Evolutionary conservation across 2,329 filamentous ascomycete genomes (phyloP).

Genomic region (Epichloe sylvatica): DNA sequence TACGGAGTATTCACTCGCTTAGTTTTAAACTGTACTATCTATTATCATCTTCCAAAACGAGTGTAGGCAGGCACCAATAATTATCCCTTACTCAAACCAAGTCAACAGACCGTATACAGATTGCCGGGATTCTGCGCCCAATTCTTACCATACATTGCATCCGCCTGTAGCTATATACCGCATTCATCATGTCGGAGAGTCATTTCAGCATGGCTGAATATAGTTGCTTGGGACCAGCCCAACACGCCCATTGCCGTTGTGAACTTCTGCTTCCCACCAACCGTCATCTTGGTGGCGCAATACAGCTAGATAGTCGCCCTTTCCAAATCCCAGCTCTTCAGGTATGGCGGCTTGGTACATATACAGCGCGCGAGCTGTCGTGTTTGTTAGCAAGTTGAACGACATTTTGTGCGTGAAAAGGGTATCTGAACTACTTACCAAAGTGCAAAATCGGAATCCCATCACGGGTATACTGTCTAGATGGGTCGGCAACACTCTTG

Average conservation of each 20-base stretch:
- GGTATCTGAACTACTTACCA: constrained; percentile 47
- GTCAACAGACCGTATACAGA: constrained; percentile 1
- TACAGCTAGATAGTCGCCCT: constrained; percentile 83
- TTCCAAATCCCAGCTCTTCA: constrained; percentile 82
- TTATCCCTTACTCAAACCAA: not conserved
- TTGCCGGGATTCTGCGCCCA: not conserved
- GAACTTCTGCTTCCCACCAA: constrained; percentile 97
- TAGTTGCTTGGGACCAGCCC: constrained; percentile 58
- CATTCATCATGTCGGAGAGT: not conserved
- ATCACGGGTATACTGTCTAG: constrained; percentile 72
- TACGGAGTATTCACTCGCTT: no score
- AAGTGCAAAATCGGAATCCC: constrained; percentile 83
- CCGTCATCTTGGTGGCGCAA: constrained; percentile 89
- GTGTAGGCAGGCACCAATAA: not conserved
- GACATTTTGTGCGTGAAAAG: constrained; percentile 12
- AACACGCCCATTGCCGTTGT: constrained; percentile 45
- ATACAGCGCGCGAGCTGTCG: constrained; percentile 80
- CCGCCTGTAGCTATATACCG: constrained; percentile 1
- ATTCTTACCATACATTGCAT: not conserved
- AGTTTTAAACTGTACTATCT: not conserved
- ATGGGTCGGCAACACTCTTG: constrained; percentile 72
- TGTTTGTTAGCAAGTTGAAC: not conserved
- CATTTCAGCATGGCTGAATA: constrained; percentile 35
- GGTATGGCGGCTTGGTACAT: constrained; percentile 89
- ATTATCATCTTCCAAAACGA: not conserved